These are phyloP conservation scores for Kwoniella newhampshirensis DNA, from an alignment of 768 basidiomycete genomes.

Conservation along the genomic window DNA sequence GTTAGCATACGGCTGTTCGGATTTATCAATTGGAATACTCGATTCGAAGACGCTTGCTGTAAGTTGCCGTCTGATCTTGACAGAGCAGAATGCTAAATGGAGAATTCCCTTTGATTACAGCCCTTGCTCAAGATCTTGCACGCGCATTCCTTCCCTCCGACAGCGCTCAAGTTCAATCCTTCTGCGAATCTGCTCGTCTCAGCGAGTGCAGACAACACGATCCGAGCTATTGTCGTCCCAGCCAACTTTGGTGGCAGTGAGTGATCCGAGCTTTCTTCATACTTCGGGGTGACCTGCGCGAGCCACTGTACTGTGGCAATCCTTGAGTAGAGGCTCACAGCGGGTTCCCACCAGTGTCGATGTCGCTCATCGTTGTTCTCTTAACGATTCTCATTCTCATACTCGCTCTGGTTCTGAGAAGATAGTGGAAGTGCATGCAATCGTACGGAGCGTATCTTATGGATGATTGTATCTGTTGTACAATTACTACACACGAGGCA, in stretches of 20 bases:
- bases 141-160: conserved; percentile 92
- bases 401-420: conserved; percentile 11
- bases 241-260: conserved; percentile 49
- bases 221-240: conserved; percentile 77
- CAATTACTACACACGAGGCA: no score
- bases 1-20: conserved; percentile 82
- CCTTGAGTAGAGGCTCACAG: no score
- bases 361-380: conserved; percentile 18
- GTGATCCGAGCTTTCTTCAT: conserved; percentile 14
- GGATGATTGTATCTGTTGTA: no score
- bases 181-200: conserved; percentile 75
- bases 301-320: no score
- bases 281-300: background rate
- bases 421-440: background rate
- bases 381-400: conserved; percentile 19
- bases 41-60: conserved; percentile 78
- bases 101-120: conserved; percentile 55
- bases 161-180: conserved; percentile 84
- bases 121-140: conserved; percentile 82
- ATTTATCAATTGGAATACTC: conserved; percentile 77
- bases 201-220: conserved; percentile 84
- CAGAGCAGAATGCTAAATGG: background rate
- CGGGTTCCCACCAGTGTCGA: conserved; percentile 14
- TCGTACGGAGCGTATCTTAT: no score
- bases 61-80: conserved; percentile 42